Base-by-base conservation (phyloP, 2,329 filamentous ascomycete genomes). In the Penicillium brevicompactum region DNA sequence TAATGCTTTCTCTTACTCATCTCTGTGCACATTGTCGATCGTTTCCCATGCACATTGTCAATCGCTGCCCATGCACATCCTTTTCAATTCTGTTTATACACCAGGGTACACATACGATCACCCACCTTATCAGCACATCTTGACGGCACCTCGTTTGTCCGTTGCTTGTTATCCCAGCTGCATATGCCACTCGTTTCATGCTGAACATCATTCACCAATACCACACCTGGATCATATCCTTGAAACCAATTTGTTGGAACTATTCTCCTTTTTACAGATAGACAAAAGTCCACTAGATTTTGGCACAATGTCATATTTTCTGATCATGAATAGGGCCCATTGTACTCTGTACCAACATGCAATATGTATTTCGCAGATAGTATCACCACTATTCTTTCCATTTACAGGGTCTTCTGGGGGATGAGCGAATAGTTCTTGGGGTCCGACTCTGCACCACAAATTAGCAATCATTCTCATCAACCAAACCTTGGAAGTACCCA, bases 401-500 rank as follows among this genome's bases (percentile, higher is more conserved):
- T 18, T 55, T 45, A 67, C 47, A 67, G 47, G 11, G 53, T 59
- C 52, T 68, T 75, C 45, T 76, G 69, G 1, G 69, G 66, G 49
- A 75, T 71, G 51, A 78, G 68, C 4, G 69, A 66, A 43, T 76
- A 74, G 4, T 70, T 72, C 58, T 71, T 79, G 0, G 77, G 76
- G 31, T 77, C 70, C 16, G 74, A 78, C 49, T 80, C 76, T 59
- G 74, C 51, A 54, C 46, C 41, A 21, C 21, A 46, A 45, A 14
- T 51, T 24, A 57, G 59, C 51, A 59, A 21, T n/a, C 46, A 46
- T 46, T 49, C 4, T 49, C 40, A 27, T 24, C 49, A 3, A 5
- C 24, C 24, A 27, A 8, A 32, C 21, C 18, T 18, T 18, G 18
- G 18, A 18, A 18, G 18, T 18, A 18, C 18, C 18, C 49, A 16